Evolutionary conservation across 257 asterid species (phyloP), one percentile per base, ranked within the genome.

Genomic region (Haberlea rhodopensis): DNA sequence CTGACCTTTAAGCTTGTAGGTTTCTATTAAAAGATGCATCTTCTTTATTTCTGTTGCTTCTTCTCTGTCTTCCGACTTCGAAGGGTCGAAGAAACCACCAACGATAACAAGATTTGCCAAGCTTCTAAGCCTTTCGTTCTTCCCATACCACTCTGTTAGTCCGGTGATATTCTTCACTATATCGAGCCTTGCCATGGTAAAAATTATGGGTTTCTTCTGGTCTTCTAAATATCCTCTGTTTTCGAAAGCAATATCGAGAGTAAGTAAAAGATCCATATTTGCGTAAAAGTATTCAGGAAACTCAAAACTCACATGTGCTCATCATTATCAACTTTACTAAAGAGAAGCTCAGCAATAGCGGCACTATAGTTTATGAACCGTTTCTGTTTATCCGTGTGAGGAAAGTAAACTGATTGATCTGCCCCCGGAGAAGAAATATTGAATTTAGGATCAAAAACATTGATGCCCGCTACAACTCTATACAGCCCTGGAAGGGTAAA

Each of bases 351-450:
- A 58, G 87, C 96, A 59, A 91, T 83, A 78, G 87, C 78, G 5
- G 84, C 66, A 23, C 76, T 80, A 49, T 85, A 88, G 5, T 66
- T 63, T 2, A 84, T 67, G 63, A 87, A 78, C 1, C 96, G 87
- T 66, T 77, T 83, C 59, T 83, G 81, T 49, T 78, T 80, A 74
- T 89, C 95, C 1, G 92, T 79, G 74, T 70, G 73, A 57, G 96
- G 95, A 72, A 87, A 91, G 73, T 91, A 91, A 27, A 91, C 83
- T 0, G 95, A 63, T 31, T 87, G 98, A 62, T 91, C 98, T 46
- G 95, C 95, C 22, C 98, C 96, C 1, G 98, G 98, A 5, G 96
- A 79, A 62, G 95, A 87, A 65, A 91, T 89, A 65, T 91, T 91
- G 79, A 87, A 91, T 68, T 91, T 91, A 2, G 96, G 98, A 73